A percentile compares a stretch with the other conserved stretches of the same genome.
These are phyloP conservation scores for Phytophthora aleatoria DNA, from an alignment of 352 stramenopile genomes.

Conservation along the genomic window DNA sequence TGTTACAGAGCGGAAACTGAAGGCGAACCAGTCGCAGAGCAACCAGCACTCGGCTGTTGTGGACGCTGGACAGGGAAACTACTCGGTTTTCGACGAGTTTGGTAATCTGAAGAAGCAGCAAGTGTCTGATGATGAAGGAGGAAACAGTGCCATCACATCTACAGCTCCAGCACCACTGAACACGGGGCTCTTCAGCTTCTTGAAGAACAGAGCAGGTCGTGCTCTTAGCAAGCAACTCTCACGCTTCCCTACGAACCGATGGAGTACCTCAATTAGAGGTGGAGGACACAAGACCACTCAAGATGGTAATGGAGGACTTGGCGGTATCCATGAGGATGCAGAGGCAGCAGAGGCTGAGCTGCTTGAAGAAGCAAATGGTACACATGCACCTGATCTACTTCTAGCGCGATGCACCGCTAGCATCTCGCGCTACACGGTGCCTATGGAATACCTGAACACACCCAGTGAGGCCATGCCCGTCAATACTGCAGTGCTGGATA, in stretches of 20 bases:
- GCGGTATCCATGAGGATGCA: conserved; percentile 53
- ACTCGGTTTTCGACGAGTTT: conserved; percentile 81
- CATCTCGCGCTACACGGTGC: conserved; percentile 61
- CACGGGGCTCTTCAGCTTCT: conserved; percentile 74
- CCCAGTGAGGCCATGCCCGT: conserved; percentile 65
- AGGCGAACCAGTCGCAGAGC: conserved; percentile 38
- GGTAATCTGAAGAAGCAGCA: conserved; percentile 73
- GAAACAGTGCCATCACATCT: conserved; percentile 6
- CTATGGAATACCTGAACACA: conserved; percentile 57
- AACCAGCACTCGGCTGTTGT: conserved; percentile 53
- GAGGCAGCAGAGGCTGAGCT: conserved; percentile 40
- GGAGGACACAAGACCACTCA: conserved; percentile 11
- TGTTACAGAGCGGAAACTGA: conserved; percentile 73
- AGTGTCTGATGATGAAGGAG: conserved; percentile 14
- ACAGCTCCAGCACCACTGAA: conserved; percentile 43
- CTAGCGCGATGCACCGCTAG: conserved; percentile 50
- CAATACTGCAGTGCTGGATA: conserved; percentile 43
- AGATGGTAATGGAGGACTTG: conserved; percentile 28
- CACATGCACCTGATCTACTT: conserved; percentile 49
- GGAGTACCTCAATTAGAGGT: conserved; percentile 22
- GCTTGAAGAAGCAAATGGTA: conserved; percentile 14
- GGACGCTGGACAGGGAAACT: conserved; percentile 63
- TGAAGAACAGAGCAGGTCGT: conserved; percentile 71
- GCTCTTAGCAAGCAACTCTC: conserved; percentile 77
- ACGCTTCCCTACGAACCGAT: conserved; percentile 38